Base-by-base conservation (phyloP, 768 basidiomycete genomes). In the Austroboletus eburneus region DNA sequence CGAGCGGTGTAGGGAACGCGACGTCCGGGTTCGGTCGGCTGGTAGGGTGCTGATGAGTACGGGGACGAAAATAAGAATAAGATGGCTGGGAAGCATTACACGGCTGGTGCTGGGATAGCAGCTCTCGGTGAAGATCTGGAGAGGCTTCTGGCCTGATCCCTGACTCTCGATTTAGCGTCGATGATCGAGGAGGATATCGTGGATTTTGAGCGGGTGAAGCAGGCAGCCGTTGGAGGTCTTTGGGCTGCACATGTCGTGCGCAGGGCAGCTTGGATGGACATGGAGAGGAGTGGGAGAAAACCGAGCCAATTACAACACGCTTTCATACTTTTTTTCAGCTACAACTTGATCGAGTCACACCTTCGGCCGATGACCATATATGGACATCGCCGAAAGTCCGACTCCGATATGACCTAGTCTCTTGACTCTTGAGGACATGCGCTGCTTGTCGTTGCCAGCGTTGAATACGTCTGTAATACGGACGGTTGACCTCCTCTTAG, bases 161-260 rank as follows among this genome's bases (percentile, higher is more conserved):
- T 72, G 42, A 91, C 85, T 68, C 88, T 80, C 41, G 80, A 79
- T 71, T 87, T 90, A 35, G 89, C 89, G 36, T 92, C 90, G 46
- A 85, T 61, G 62, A 87, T 84, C 13, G 81, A 79, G 38, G 69
- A 52, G 9, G 75, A 69, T 42, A 68, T 68, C 8, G 80, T 80
- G 1, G 81, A 81, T 50, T 72, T 71, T 41, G 72, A 70, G 54
- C 83, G 71, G 10, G 69, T 61, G 49, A 78, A 72, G 24, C 71
- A 64, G 14, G 21, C 49, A 9, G 55, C 48, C 32, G 62, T 49
- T 7, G 58, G 51, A n/a, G 57, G 55, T 62, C 69, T 73, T 51
- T 63, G 61, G 38, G 75, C 70, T n/a, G n/a, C n/a, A 55, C 69
- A 50, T 29, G 67, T 62, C 21, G 65, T 66, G 57, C 77, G 76